Conservation (phyloP, 2,329 filamentous ascomycete species). For the Alternaria postmessia region DNA sequence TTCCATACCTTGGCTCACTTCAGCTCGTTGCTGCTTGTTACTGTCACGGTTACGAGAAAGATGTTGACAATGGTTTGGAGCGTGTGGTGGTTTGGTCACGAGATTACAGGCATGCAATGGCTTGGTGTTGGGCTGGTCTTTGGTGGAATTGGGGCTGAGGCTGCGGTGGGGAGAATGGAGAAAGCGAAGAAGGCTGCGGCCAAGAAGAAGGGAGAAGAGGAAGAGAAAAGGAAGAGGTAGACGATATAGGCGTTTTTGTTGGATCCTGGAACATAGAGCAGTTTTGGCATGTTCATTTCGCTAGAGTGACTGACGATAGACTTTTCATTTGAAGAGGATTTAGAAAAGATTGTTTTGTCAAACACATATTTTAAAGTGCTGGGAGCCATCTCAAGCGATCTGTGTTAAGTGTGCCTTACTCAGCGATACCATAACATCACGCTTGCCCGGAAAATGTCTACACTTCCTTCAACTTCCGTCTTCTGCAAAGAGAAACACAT, state of each 20-base stretch:
- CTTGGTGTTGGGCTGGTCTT: slow-evolving; percentile 92
- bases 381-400: neutral
- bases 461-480: no score
- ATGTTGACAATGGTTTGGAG: slow-evolving; percentile 99
- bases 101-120: slow-evolving; percentile 88
- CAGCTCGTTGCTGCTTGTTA: slow-evolving; percentile 88
- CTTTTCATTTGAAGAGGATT: neutral
- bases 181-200: slow-evolving; percentile 81
- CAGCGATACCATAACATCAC: no score
- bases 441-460: no score
- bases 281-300: neutral
- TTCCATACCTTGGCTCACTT: slow-evolving; percentile 93
- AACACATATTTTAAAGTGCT: neutral
- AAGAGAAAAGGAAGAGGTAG: slow-evolving; percentile 24
- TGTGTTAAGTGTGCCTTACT: neutral
- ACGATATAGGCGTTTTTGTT: neutral
- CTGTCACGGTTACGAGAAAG: slow-evolving; percentile 95
- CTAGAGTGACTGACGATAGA: neutral
- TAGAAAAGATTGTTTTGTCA: neutral
- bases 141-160: slow-evolving; percentile 92
- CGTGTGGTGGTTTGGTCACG: slow-evolving; percentile 93
- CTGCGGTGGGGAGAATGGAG: slow-evolving; percentile 78
- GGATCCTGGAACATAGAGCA: neutral
- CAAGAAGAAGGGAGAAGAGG: slow-evolving; percentile 50
- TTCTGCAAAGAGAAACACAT: no score